phyloP scores from a whole-genome alignment of 129 eudicot species.

The Flaveria brownii region DNA sequence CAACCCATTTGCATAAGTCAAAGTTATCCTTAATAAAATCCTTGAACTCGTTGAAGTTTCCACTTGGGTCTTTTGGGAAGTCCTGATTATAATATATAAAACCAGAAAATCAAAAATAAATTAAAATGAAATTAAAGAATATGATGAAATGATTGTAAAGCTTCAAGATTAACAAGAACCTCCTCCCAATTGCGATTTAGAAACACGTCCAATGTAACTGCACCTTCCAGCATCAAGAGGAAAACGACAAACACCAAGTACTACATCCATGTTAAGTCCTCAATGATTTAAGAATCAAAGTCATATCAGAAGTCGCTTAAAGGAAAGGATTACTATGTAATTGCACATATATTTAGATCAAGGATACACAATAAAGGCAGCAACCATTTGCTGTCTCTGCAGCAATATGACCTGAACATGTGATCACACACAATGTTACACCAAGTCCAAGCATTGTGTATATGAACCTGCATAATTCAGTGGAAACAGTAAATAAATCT shows the following conservation, averaged over 20 bases:
- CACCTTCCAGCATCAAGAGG: constrained; percentile 78
- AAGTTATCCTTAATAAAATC: constrained; percentile 64
- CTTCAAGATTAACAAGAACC: constrained; percentile 39
- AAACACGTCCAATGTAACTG: constrained; percentile 70
- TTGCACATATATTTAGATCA: neutral
- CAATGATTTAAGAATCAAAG: constrained; percentile 3
- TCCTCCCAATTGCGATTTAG: constrained; percentile 76
- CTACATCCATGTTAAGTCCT: constrained; percentile 51
- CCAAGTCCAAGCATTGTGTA: constrained; percentile 78
- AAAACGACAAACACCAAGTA: constrained; percentile 69
- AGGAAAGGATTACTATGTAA: neutral
- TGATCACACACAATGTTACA: constrained; percentile 58
- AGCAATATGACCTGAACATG: constrained; percentile 87
- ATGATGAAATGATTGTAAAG: neutral
- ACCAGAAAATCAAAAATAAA: neutral
- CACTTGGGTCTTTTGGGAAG: constrained; percentile 76
- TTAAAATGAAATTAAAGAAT: neutral
- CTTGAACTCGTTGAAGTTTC: constrained; percentile 64
- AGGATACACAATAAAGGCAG: constrained; percentile 89
- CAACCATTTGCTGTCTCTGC: constrained; percentile 89
- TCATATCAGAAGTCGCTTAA: neutral
- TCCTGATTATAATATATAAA: constrained; percentile 52
- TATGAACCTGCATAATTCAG: constrained; percentile 64
- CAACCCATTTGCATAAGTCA: constrained; percentile 86
- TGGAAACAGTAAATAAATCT: neutral